Conservation (phyloP, 1,284 basidiomycete species). For the Neolentinus lepideus region DNA sequence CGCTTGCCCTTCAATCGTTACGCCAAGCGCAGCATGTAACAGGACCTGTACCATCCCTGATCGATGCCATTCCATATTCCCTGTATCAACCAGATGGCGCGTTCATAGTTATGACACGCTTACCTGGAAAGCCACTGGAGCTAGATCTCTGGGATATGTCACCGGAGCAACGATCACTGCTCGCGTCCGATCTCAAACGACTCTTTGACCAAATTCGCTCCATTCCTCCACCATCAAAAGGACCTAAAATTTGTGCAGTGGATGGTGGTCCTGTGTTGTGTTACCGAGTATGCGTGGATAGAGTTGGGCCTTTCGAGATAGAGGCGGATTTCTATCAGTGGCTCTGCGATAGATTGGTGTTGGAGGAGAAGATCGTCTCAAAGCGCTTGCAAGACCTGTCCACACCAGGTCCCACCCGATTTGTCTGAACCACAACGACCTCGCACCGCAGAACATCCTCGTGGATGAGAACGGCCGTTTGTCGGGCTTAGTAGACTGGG, state of each 20-base stretch:
- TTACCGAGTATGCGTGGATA: not conserved
- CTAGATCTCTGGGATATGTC: not conserved
- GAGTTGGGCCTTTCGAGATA: not conserved
- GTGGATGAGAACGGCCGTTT: slow-evolving; percentile 4
- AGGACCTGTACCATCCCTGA: not conserved
- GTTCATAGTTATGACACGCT: slow-evolving; percentile 1
- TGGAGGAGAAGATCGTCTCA: slow-evolving; percentile 1
- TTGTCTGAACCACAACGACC: slow-evolving; percentile 5
- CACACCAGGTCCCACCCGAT: not conserved
- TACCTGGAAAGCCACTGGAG: not conserved
- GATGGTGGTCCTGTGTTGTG: not conserved
- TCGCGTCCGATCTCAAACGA: not conserved
- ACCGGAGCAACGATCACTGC: not conserved
- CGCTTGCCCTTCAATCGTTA: not conserved
- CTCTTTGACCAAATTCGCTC: not conserved
- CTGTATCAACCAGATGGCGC: not conserved
- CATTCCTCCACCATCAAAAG: not conserved
- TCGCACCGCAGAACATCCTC: slow-evolving; percentile 6
- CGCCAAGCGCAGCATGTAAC: not conserved
- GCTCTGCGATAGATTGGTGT: not conserved
- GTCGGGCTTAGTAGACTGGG: slow-evolving; percentile 8
- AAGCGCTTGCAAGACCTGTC: not conserved
- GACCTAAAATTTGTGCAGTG: not conserved
- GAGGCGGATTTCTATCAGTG: not conserved
- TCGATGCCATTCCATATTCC: not conserved